Conservation (phyloP, 1,284 basidiomycete species). For the Exobasidium rhododendri region DNA sequence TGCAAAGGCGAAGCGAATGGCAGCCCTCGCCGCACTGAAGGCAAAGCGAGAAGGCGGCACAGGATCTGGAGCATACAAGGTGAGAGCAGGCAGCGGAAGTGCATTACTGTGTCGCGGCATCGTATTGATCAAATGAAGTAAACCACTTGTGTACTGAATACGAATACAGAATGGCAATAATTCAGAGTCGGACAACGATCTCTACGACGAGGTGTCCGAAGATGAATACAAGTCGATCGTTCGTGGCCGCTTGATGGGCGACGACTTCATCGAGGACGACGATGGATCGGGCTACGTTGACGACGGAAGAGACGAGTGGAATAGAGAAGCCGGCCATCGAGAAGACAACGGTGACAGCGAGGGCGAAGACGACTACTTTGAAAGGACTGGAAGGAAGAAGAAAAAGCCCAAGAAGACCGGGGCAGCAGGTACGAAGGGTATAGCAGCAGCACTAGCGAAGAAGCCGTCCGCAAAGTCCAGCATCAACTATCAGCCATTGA, state of each 20-base stretch:
- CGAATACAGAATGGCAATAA: background rate
- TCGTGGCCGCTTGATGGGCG: conserved; percentile 74
- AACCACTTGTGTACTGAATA: background rate
- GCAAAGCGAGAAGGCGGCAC: conserved; percentile 40
- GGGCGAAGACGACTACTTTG: conserved; percentile 48
- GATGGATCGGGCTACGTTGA: conserved; percentile 89
- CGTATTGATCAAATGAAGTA: too few species aligned
- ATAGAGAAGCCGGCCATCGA: conserved; percentile 14
- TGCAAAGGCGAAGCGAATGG: conserved; percentile 12
- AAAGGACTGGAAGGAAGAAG: conserved; percentile 48
- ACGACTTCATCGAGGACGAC: conserved; percentile 91
- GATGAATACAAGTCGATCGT: conserved; percentile 86
- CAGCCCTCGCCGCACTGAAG: conserved; percentile 49
- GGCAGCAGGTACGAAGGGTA: background rate
- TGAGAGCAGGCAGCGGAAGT: background rate
- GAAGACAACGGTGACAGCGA: conserved; percentile 43
- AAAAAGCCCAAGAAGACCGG: conserved; percentile 34
- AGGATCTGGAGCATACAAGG: conserved; percentile 10
- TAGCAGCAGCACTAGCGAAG: conserved; percentile 4
- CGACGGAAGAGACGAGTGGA: conserved; percentile 91
- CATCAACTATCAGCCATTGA: background rate
- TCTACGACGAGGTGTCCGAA: conserved; percentile 92
- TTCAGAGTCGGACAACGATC: conserved; percentile 60
- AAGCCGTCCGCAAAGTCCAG: conserved; percentile 11
- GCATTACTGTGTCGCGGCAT: too few species aligned